Evolutionary conservation across 2,329 filamentous ascomycete species (phyloP).

Genomic region (Exutisphaerella laricina): DNA sequence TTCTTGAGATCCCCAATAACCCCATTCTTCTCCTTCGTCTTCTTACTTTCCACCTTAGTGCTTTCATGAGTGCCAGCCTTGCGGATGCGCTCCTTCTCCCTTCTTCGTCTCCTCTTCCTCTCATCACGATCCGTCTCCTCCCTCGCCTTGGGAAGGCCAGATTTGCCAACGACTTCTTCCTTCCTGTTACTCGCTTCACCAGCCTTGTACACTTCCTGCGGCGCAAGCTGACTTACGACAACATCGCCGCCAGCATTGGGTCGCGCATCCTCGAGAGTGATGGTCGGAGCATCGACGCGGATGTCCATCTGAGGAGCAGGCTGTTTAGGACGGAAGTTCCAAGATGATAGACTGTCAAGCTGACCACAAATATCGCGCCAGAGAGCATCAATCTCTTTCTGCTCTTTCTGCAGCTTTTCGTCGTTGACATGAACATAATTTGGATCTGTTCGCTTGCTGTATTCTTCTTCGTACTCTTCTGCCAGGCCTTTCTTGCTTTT

Average conservation of each 20-base stretch:
- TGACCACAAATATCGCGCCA: slow-evolving; percentile 77
- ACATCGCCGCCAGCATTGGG: slow-evolving; percentile 75
- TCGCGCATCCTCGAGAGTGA: slow-evolving; percentile 92
- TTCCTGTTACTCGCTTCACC: slow-evolving; percentile 52
- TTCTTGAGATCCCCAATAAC: slow-evolving; percentile 67
- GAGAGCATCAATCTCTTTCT: slow-evolving; percentile 72
- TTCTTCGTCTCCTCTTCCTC: slow-evolving; percentile 59
- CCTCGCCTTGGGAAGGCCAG: slow-evolving; percentile 68
- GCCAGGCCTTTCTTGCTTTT: slow-evolving; percentile 84
- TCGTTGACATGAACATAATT: slow-evolving; percentile 75
- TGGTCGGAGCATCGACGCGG: slow-evolving; percentile 82
- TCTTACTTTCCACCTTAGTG: slow-evolving; percentile 46
- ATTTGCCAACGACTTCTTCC: slow-evolving; percentile 68
- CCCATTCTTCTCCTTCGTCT: slow-evolving; percentile 52
- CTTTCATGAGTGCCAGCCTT: slow-evolving; percentile 53
- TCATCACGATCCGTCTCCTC: slow-evolving; percentile 88
- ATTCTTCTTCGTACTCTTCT: slow-evolving; percentile 91
- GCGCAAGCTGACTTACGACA: slow-evolving; percentile 69
- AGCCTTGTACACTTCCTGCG: slow-evolving; percentile 90
- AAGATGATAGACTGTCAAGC: slow-evolving; percentile 84
- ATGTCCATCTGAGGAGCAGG: slow-evolving; percentile 76
- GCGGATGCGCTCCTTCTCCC: slow-evolving; percentile 78
- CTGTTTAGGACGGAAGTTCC: slow-evolving; percentile 91
- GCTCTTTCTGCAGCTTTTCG: slow-evolving; percentile 67
- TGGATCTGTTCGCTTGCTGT: slow-evolving; percentile 71